Base-by-base conservation (phyloP, 148 eudicot species). In the Silene latifolia region DNA sequence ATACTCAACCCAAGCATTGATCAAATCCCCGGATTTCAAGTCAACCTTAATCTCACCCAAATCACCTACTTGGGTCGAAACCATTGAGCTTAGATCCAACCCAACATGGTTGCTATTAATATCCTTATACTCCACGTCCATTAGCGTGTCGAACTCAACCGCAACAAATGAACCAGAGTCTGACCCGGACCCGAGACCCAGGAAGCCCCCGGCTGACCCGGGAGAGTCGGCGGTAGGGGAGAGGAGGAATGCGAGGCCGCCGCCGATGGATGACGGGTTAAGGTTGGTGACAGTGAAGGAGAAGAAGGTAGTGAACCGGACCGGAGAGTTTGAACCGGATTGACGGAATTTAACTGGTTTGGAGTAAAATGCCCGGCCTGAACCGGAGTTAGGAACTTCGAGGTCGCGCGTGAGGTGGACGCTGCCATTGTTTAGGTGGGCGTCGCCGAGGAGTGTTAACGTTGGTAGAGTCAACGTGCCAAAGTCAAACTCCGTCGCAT, bases 91-190 rank as follows among this genome's bases (percentile, higher is more conserved):
- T 3, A 91, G 82, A 89, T 93, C 94, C 74, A 93, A 60, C 0
- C 98, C 98, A 69, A 93, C 91, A 67, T 93, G 98, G 29, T 93
- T 93, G 0, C 97, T 86, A 54, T 93, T 93, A 4, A 93, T 82
- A 69, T 93, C 98, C 13, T 76, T 74, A 44, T 87, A 91, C 44
- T 89, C 85, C 0, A 89, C 92, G 77, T 93, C 98, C 97, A 93
- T 91, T 0, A 86, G 42, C 0, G 97, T 93, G 32, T 93, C 98
- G n/a, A 91, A 93, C 46, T 93, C 98, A 1, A 93, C 83, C 5
- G 89, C 98, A 0, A 93, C 83, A n/a, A 83, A 86, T 13, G 79
- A 35, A 1, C 80, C 86, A 25, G 77, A 21, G 61, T 48, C 71
- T 11, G 67, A 42, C 27, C 67, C 73, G 29, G 67, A 42, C 27